These are phyloP conservation scores for Penicillium sp. DNA, from an alignment of 2,329 filamentous ascomycete species.

Conservation along the genomic window DNA sequence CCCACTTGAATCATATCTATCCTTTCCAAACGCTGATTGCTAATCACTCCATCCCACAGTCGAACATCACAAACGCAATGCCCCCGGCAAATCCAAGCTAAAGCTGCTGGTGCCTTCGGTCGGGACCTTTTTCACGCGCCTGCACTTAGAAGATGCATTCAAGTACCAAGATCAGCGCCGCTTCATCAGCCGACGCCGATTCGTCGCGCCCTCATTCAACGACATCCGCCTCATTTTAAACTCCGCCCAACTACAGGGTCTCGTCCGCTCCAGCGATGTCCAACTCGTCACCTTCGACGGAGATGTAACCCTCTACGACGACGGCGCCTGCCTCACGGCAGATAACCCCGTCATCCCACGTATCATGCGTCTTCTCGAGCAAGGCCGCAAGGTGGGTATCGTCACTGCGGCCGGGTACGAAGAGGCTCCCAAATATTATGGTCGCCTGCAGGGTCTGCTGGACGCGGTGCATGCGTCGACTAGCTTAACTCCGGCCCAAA, in stretches of 20 bases:
- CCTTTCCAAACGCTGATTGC: not conserved
- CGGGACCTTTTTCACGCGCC: slow-evolving; percentile 89
- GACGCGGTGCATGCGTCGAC: slow-evolving; percentile 73
- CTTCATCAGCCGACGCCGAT: slow-evolving; percentile 87
- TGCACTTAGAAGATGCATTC: slow-evolving; percentile 89
- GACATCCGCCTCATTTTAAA: slow-evolving; percentile 92
- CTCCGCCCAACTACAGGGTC: slow-evolving; percentile 89
- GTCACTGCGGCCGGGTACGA: slow-evolving; percentile 97
- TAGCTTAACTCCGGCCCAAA: slow-evolving; percentile 68
- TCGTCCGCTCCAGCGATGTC: slow-evolving; percentile 74
- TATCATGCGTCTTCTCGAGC: slow-evolving; percentile 72
- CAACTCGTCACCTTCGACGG: slow-evolving; percentile 95
- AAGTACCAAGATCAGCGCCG: slow-evolving; percentile 84
- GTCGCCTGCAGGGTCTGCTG: slow-evolving; percentile 82
- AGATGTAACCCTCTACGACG: slow-evolving; percentile 93
- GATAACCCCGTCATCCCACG: slow-evolving; percentile 77
- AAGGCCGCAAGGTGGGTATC: slow-evolving; percentile 86
- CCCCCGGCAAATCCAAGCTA: slow-evolving; percentile 80
- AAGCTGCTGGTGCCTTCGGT: slow-evolving; percentile 89
- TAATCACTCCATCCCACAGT: slow-evolving; percentile 56
- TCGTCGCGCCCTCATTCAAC: slow-evolving; percentile 96
- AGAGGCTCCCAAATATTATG: slow-evolving; percentile 83
- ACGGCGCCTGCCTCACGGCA: slow-evolving; percentile 78
- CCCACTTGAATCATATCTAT: not conserved
- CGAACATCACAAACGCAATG: slow-evolving; percentile 72